A percentile compares a stretch with the other conserved stretches of the same genome.
Conservation (phyloP, 441 rosid species). For the Populus hybrid region DNA sequence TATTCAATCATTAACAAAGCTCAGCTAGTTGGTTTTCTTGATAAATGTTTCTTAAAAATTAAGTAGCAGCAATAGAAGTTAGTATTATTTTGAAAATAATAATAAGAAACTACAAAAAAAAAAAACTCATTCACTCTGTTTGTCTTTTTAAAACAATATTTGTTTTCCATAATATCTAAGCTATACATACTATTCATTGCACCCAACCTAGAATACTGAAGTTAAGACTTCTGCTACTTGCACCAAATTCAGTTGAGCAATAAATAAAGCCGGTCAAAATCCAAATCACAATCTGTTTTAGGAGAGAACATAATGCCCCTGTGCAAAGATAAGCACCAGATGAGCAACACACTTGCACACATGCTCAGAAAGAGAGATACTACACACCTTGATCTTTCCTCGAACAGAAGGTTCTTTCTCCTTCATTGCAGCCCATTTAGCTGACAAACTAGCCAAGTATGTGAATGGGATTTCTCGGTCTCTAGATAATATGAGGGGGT, state of each 20-base stretch:
- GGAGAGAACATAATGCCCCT: neutral
- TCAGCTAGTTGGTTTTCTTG: no score
- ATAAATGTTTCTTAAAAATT: no score
- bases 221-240: neutral
- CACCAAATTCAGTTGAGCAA: neutral
- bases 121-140: no score
- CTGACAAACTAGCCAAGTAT: conserved; percentile 78
- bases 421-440: conserved; percentile 70
- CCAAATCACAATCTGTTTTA: neutral
- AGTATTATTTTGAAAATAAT: no score
- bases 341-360: conserved; percentile 3
- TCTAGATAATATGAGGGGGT: conserved; percentile 47
- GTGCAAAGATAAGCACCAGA: neutral
- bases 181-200: neutral
- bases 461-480: conserved; percentile 75
- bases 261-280: neutral
- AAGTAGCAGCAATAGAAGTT: no score
- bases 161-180: neutral
- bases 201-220: neutral
- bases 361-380: conserved; percentile 3
- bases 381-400: conserved; percentile 75
- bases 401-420: conserved; percentile 43
- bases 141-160: no score
- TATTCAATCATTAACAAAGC: no score
- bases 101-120: no score